Evolutionary conservation across 306 rosid genomes (phyloP).

Genomic region (Ochetophila trinervis): DNA sequence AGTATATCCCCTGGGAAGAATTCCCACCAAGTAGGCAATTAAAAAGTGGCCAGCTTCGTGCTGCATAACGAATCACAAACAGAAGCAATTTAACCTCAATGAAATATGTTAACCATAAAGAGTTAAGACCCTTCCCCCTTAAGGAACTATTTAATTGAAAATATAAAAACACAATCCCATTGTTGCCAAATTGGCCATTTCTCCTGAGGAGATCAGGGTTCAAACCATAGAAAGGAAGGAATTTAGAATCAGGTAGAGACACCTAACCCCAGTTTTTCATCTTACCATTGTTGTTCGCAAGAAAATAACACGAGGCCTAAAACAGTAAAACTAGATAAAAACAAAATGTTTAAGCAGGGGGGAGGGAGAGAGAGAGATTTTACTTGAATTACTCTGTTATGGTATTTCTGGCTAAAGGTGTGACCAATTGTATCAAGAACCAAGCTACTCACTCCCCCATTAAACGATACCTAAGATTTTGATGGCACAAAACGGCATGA

Average conservation of each 20-base stretch:
- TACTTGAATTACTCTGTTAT: constrained; percentile 84
- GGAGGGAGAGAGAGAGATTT: constrained; percentile 26
- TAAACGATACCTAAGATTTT: constrained; percentile 58
- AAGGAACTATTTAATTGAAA: too few relatives aligned
- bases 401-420: constrained; percentile 74
- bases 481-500: constrained; percentile 6
- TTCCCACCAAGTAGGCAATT: constrained; percentile 80
- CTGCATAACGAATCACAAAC: constrained; percentile 37
- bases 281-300: background rate
- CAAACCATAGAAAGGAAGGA: too few relatives aligned
- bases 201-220: too few relatives aligned
- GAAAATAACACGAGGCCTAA: background rate
- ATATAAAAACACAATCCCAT: too few relatives aligned
- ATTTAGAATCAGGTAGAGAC: too few relatives aligned
- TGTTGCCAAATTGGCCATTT: too few relatives aligned
- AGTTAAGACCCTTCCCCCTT: too few relatives aligned
- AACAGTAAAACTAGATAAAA: background rate
- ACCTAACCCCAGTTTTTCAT: too few relatives aligned
- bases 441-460: constrained; percentile 82
- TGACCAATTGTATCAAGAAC: constrained; percentile 88
- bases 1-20: constrained; percentile 81
- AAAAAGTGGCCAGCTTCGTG: constrained; percentile 98
- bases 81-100: background rate
- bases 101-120: too few relatives aligned
- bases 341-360: background rate